Evolutionary conservation across 495 filamentous ascomycete genomes (phyloP), one percentile per base, ranked within the genome.

Genomic region (Annulohypoxylon moriforme): DNA sequence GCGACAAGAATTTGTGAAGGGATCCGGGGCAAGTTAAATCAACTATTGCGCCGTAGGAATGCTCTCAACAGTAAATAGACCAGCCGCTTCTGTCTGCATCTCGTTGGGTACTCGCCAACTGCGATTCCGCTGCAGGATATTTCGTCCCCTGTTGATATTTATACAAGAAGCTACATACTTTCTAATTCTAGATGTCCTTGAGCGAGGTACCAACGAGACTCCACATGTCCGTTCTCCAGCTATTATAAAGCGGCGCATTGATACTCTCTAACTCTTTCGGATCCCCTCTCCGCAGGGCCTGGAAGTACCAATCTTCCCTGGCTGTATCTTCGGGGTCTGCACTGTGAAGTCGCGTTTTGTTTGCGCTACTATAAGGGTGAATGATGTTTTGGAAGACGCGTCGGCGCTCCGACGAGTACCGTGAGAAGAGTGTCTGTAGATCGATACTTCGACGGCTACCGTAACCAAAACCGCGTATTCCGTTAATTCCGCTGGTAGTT

Each of bases 251-350:
- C 13, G 62, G 62, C 4, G 24, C 34, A 18, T 65, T 52, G 16
- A 65, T 58, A 2, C 22, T 20, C 55, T 16, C 50, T n/a, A 65
- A 31, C 25, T 65, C 62, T 16, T 57, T 58, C 10, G 62, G 25
- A 34, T 65, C 62, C 6, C 62, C 62, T 13, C 52, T 52, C 16
- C 47, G 47, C 10, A 65, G 16, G 4, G 62, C 62, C 38, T 36
- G 50, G 24, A 65, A 65, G 22, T 65, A 65, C 62, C 62, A 65
- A 47, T 65, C 62, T 27, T 65, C 62, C 52, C 62, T 65, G 4
- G 50, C 62, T 11, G 40, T 25, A 29, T 65, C 62, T 27, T 65
- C 62, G 38, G 62, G 50, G 13, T 65, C 50, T 10, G 62, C 62
- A 10, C 62, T 36, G 10, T 65, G 62, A 1, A 65, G 50, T 13